Evolutionary conservation across 371 early-diverging fungal species (phyloP), one percentile per base, ranked within the genome.

Genomic region (Thermomucor indicae-seudaticae): DNA sequence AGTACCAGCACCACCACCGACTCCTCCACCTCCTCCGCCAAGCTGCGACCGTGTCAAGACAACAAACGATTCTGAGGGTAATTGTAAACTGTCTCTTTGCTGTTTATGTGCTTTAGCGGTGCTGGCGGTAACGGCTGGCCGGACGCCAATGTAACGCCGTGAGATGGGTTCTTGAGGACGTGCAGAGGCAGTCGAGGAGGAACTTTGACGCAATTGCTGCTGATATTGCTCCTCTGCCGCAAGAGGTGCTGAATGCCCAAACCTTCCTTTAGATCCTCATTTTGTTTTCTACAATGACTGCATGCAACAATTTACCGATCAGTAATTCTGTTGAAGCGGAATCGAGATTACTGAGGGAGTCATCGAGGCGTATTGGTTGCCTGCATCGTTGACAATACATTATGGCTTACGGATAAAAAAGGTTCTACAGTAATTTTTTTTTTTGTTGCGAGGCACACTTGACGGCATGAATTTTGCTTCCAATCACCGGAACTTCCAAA

Each of bases 11-110:
- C n/a, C n/a, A n/a, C n/a, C n/a, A n/a, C n/a, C n/a, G n/a, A n/a
- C n/a, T n/a, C n/a, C n/a, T n/a, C n/a, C n/a, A n/a, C n/a, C n/a
- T n/a, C 12, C 30, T 31, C 49, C 44, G 14, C 58, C 57, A 11
- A 70, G 58, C 41, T 70, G 68, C n/a, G 69, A 64, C 10, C 60
- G 57, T 23, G 79, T 57, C 20, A 81, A 59, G 27, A 81, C 65
- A 5, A 83, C 75, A 65, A 76, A 80, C 6, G 84, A 80, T 39
- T 80, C 84, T 2, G 78, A 64, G 14, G 79, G 60, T 22, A 67
- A 72, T 8, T 67, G 67, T 16, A 43, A 52, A 29, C 53, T 58
- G 2, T 51, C 54, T 43, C 60, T 52, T 47, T 65, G 52, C 6
- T 49, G 28, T 19, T 29, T 46, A 14, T 42, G n/a, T n/a, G n/a